A percentile compares a stretch with the other conserved stretches of the same genome.
These are phyloP conservation scores for Thermomucor indicae-seudaticae DNA, from an alignment of 371 early-diverging fungal genomes.

Conservation along the genomic window DNA sequence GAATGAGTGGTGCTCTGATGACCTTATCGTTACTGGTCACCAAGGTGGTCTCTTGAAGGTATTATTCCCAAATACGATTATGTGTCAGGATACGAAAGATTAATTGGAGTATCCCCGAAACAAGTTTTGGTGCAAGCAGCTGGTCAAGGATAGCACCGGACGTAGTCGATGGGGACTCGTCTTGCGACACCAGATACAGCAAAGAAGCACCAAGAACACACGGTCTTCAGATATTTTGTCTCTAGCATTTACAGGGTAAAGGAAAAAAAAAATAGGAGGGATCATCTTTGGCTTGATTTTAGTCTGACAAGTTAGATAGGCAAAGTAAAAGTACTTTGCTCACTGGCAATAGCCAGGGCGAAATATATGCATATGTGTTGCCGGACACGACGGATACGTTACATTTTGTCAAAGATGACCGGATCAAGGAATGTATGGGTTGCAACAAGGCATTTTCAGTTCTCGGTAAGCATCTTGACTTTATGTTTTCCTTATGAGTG, in stretches of 20 bases:
- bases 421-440: conserved; percentile 52
- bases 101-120: too few relatives aligned
- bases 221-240: conserved; percentile 42
- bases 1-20: conserved; percentile 35
- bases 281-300: too few relatives aligned
- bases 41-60: conserved; percentile 46
- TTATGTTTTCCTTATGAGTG: too few relatives aligned
- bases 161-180: conserved; percentile 27
- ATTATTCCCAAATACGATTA: too few relatives aligned
- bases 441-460: conserved; percentile 57
- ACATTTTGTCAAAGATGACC: conserved; percentile 61
- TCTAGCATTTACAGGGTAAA: conserved; percentile 48
- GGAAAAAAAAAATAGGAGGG: too few relatives aligned
- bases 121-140: conserved; percentile 45
- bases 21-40: conserved; percentile 60
- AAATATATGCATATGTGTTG: conserved; percentile 58
- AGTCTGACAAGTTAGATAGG: too few relatives aligned
- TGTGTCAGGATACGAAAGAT: too few relatives aligned
- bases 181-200: conserved; percentile 25
- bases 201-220: too few relatives aligned
- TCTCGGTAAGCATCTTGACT: conserved; percentile 53
- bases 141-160: conserved; percentile 27
- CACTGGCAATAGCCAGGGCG: conserved; percentile 59
- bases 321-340: conserved; percentile 53
- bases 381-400: conserved; percentile 67